Base-by-base conservation (phyloP, 2,329 filamentous ascomycete genomes). In the Claviceps sp. region DNA sequence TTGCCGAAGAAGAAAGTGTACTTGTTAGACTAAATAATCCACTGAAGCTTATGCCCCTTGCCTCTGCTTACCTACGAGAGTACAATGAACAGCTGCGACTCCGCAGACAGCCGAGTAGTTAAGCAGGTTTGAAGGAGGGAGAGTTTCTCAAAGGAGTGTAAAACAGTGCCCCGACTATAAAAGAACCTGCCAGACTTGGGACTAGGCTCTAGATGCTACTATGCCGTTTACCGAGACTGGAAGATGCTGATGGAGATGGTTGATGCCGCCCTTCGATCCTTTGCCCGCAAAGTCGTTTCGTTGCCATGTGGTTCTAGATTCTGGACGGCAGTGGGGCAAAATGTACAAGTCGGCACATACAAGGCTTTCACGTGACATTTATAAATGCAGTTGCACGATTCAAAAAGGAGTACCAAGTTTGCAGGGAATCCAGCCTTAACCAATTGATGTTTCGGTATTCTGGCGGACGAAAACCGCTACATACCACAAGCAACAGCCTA, bases 231-330 rank as follows among this genome's bases (percentile, higher is more conserved):
- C 39, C 14, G 3, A 17, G 48, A 38, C 38, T 19, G 44, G 38
- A 38, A 34, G 42, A 53, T 48, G 43, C n/a, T 14, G 48, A 41
- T 48, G 38, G 34, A 19, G 37, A 46, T 24, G 39, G 40, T 30
- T 30, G 38, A 40, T 41, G 39, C 19, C 26, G 43, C 13, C n/a
- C 13, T 41, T 24, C 51, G 7, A 50, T 44, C 19, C 42, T 44
- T 43, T 40, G 48, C 39, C 39, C 34, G 40, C 44, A 48, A 40
- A 47, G 17, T 47, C 34, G 48, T 45, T 40, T 47, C 40, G 52
- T 50, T 34, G 43, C 48, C 52, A 53, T 48, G 52, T 38, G 52
- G 48, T 47, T 39, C 30, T 34, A 34, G 30, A 19, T 42, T 26
- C 30, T 16, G 10, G 26, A 40, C 44, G 30, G 38, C 42, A 48